These are phyloP conservation scores for Hymenoscyphus linearis DNA, from an alignment of 2,329 filamentous ascomycete genomes.

Conservation along the genomic window DNA sequence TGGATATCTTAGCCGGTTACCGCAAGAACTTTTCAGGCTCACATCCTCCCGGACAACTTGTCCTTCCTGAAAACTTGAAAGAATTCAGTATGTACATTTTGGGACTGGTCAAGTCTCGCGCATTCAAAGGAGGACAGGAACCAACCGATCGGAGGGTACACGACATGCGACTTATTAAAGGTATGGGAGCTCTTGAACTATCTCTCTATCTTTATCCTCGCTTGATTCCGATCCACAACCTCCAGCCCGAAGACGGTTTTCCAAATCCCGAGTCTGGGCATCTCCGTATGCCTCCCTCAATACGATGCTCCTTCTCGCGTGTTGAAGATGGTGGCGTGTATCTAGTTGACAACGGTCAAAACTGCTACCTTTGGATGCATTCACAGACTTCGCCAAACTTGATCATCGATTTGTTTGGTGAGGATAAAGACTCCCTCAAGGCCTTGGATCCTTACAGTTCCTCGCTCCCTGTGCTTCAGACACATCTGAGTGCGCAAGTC, in stretches of 20 bases:
- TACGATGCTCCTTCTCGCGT: constrained; percentile 79
- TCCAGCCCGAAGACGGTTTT: constrained; percentile 84
- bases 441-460: constrained; percentile 76
- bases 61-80: constrained; percentile 92
- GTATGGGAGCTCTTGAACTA: constrained; percentile 80
- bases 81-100: constrained; percentile 97
- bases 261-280: constrained; percentile 82
- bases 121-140: constrained; percentile 89
- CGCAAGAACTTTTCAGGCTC: constrained; percentile 83
- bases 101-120: constrained; percentile 80
- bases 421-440: constrained; percentile 65
- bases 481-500: constrained; percentile 89
- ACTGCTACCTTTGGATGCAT: constrained; percentile 88
- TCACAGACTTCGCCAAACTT: constrained; percentile 88
- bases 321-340: constrained; percentile 93
- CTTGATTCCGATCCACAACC: constrained; percentile 86
- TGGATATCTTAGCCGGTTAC: constrained; percentile 87
- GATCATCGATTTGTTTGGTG: constrained; percentile 83
- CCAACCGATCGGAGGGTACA: constrained; percentile 86
- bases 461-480: constrained; percentile 76
- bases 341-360: constrained; percentile 90
- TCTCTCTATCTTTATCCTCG: constrained; percentile 92
- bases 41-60: constrained; percentile 85
- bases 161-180: constrained; percentile 83
- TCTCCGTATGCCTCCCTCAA: constrained; percentile 71